Conservation (phyloP, 2,329 filamentous ascomycete species). For the Pestalotiopsis sp. region DNA sequence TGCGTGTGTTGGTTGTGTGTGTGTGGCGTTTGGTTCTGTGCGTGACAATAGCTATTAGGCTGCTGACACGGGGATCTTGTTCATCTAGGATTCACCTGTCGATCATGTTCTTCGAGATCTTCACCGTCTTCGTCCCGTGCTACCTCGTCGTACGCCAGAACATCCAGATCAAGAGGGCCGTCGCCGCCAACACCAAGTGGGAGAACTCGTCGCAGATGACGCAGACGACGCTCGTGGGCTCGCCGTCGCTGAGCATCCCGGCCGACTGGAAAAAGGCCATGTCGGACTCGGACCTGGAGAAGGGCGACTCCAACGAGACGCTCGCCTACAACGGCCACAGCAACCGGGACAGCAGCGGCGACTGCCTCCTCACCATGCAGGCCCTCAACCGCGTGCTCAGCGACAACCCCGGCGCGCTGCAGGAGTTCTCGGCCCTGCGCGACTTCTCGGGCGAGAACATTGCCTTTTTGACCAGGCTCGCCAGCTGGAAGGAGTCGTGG, state of each 20-base stretch:
- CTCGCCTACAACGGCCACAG: not conserved
- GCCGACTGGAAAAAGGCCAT: constrained; percentile 20
- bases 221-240: not conserved
- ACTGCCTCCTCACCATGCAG: constrained; percentile 53
- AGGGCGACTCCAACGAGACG: not conserved
- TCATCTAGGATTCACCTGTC: constrained; percentile 46
- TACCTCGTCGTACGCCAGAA: constrained; percentile 29
- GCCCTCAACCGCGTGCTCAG: constrained; percentile 64
- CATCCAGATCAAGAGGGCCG: constrained; percentile 24
- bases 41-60: not conserved
- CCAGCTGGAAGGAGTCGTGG: constrained; percentile 54
- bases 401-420: constrained; percentile 60
- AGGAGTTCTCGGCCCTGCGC: constrained; percentile 64
- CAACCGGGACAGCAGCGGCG: constrained; percentile 29
- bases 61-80: not conserved
- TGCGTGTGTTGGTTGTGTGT: not conserved
- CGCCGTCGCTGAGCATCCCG: constrained; percentile 17
- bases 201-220: constrained; percentile 27
- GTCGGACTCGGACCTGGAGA: constrained; percentile 15
- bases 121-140: constrained; percentile 55
- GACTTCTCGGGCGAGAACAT: constrained; percentile 76
- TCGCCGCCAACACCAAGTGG: constrained; percentile 31
- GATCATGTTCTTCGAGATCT: constrained; percentile 56
- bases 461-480: constrained; percentile 62
- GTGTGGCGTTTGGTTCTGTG: not conserved